A percentile compares a stretch with the other conserved stretches of the same genome.
Conservation (phyloP, 2,329 filamentous ascomycete genomes). For the Penicillium polonicum region DNA sequence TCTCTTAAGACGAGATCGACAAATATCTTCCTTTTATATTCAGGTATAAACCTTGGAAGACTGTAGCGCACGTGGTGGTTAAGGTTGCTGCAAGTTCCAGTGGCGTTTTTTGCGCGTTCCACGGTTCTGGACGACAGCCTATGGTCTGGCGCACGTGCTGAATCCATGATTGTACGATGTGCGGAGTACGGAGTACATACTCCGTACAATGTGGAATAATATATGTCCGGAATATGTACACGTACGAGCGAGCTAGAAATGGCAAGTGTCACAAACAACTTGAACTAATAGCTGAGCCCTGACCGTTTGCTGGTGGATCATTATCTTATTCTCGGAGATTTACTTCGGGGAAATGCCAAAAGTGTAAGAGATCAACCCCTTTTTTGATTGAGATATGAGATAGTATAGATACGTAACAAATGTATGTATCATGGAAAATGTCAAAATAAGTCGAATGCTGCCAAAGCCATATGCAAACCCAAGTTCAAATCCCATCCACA, state of each 20-base stretch:
- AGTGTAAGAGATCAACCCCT: neutral
- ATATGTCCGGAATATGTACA: neutral
- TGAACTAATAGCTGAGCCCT: neutral
- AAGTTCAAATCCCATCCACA: constrained; percentile 21
- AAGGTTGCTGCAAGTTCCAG: neutral
- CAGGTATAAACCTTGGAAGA: neutral
- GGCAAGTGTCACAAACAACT: neutral
- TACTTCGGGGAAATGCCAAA: neutral
- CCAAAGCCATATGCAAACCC: constrained; percentile 28
- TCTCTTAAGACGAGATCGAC: constrained; percentile 11
- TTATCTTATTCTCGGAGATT: constrained; percentile 1
- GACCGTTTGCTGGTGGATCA: neutral
- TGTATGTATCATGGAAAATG: constrained; percentile 1
- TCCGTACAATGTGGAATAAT: neutral
- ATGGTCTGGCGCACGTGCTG: neutral
- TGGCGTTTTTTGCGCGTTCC: neutral
- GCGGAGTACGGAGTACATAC: neutral
- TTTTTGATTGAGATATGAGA: constrained; percentile 8
- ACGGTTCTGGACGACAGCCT: neutral
- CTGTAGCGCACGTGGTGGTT: neutral
- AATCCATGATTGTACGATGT: neutral
- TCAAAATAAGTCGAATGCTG: constrained; percentile 24
- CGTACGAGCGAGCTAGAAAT: neutral
- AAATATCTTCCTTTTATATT: neutral
- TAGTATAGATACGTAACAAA: constrained; percentile 3